Evolutionary conservation across 2,329 filamentous ascomycete species (phyloP).

Genomic region (Akanthomyces muscarius): DNA sequence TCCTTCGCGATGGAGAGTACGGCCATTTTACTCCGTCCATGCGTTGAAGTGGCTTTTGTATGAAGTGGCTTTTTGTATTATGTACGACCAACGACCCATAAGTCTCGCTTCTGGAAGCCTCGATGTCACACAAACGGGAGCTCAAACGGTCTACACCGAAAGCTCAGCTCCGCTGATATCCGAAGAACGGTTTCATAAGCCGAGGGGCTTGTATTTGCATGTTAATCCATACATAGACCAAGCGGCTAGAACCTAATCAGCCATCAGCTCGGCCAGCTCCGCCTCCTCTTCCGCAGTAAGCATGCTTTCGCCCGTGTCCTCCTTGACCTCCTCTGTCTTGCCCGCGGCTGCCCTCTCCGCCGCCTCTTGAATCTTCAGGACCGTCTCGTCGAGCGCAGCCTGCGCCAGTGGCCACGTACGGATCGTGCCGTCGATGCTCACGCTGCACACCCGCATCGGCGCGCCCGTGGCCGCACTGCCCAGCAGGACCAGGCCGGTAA

Average conservation of each 20-base stretch:
- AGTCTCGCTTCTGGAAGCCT: not conserved
- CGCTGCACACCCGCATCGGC: slow-evolving; percentile 62
- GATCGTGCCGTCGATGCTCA: slow-evolving; percentile 85
- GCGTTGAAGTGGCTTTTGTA: not conserved
- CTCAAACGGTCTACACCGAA: not conserved
- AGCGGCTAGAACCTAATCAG: slow-evolving; percentile 42
- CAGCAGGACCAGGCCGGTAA: slow-evolving; percentile 72
- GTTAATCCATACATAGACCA: not conserved
- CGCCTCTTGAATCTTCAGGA: slow-evolving; percentile 43
- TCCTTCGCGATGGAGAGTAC: not conserved
- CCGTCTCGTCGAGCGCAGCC: slow-evolving; percentile 49
- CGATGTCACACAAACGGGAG: not conserved
- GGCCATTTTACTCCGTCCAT: not conserved
- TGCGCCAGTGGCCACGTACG: slow-evolving; percentile 74
- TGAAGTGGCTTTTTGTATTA: not conserved
- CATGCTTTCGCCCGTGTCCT: slow-evolving; percentile 37
- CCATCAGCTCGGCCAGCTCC: slow-evolving; percentile 88
- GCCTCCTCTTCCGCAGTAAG: slow-evolving; percentile 89
- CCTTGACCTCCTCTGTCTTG: slow-evolving; percentile 45
- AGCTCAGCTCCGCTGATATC: not conserved
- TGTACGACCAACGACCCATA: not conserved
- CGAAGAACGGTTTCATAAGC: not conserved
- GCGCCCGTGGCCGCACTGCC: slow-evolving; percentile 32
- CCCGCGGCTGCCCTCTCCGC: slow-evolving; percentile 49
- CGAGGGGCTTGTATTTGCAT: not conserved